Conservation (phyloP, 2,329 filamentous ascomycete species). For the Ophiocordyceps camponoti-saundersi region DNA sequence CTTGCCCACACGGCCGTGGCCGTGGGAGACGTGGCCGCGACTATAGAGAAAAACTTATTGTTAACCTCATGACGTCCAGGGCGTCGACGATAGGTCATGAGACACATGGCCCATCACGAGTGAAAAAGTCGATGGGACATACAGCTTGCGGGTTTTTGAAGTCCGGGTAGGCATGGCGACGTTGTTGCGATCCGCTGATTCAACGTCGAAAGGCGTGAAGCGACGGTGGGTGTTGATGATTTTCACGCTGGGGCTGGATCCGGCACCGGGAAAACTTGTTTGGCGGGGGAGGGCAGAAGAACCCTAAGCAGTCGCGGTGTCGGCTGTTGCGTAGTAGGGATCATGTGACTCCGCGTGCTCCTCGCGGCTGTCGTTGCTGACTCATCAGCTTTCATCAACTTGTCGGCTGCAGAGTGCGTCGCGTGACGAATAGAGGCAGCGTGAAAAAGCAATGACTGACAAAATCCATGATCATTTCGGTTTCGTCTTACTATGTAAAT, state of each 20-base stretch:
- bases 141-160: conserved; percentile 65
- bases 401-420: no score
- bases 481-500: not conserved
- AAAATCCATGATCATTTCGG: not conserved
- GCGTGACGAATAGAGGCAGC: not conserved
- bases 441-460: not conserved
- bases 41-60: conserved; percentile 23
- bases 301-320: conserved; percentile 15
- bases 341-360: not conserved
- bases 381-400: not conserved
- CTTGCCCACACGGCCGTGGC: conserved; percentile 97
- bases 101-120: no score
- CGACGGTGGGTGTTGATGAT: conserved; percentile 20
- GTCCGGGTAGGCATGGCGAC: conserved; percentile 57
- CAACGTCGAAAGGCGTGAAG: conserved; percentile 17
- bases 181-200: conserved; percentile 27
- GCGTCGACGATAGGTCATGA: not conserved
- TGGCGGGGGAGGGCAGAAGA: conserved; percentile 22
- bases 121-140: conserved; percentile 22
- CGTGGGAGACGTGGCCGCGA: conserved; percentile 96
- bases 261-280: conserved; percentile 16
- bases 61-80: conserved; percentile 4
- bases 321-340: not conserved
- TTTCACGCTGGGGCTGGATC: conserved; percentile 14
- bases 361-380: not conserved